Evolutionary conservation across 495 filamentous ascomycete genomes (phyloP).

Genomic region (Aspergillus hancockii): DNA sequence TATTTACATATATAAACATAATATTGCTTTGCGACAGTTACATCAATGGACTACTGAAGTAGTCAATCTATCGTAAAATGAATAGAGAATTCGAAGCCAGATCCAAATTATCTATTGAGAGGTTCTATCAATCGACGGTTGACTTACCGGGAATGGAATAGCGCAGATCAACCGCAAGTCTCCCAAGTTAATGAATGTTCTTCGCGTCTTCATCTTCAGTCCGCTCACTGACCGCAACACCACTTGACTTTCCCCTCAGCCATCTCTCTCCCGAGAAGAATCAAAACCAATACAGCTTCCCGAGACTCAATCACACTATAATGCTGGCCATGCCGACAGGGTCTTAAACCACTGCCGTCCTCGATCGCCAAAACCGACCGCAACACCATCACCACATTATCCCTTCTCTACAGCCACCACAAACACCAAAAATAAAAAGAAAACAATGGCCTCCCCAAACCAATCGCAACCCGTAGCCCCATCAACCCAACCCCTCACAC

Average conservation of each 20-base stretch:
- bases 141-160: not conserved
- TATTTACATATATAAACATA: not conserved
- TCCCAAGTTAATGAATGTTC: not conserved
- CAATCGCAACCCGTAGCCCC: conserved; percentile 36
- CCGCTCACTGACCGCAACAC: not conserved
- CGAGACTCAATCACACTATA: not conserved
- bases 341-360: not conserved
- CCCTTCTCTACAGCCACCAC: conserved; percentile 4
- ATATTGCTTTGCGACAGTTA: not conserved
- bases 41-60: not conserved
- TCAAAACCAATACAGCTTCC: not conserved
- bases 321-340: not conserved
- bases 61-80: not conserved
- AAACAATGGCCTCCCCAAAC: conserved; percentile 49
- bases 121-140: not conserved
- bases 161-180: not conserved
- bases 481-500: conserved; percentile 45
- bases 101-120: not conserved
- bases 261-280: not conserved
- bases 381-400: not conserved
- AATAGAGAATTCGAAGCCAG: too few species aligned
- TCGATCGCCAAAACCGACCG: not conserved
- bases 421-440: conserved; percentile 6
- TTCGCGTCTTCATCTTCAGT: not conserved
- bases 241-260: not conserved